Evolutionary conservation across 768 basidiomycete species (phyloP), one percentile per base, ranked within the genome.

Genomic region (Sporobolomyces pararoseus): DNA sequence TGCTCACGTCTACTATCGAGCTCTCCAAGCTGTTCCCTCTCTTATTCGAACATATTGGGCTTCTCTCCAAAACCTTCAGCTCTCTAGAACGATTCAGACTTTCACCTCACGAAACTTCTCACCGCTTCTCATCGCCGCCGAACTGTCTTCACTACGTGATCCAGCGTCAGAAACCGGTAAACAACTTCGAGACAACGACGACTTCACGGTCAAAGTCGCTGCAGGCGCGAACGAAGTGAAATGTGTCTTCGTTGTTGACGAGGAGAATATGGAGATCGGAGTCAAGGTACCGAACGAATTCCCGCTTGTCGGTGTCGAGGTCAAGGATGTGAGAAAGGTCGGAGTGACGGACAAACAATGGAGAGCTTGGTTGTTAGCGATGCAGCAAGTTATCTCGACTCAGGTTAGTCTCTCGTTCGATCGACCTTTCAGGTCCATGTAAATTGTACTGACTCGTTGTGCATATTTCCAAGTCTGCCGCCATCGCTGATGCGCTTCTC

Each of bases 281-380:
- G 81, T 98, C 70, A 86, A 87, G 75, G 86, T 98, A 34, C 96
- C 96, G 7, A 77, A 80, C 3, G 95, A 97, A 76, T 99, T 91
- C 86, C 96, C 96, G 0, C 81, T 99, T 42, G 88, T 88, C 72
- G 84, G 84, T 51, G 88, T 97, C 32, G 93, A 94, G 75, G 86
- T 97, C n/a, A 85, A 85, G 76, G 94, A 94, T 70, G 82, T 88
- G 46, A 86, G 87, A 77, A 83, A 86, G 72, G 87, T 96, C 13
- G 96, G 92, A 7, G 91, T 98, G 10, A 85, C 89, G 23, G 93
- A 95, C 76, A 87, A 86, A 68, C 85, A 86, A 68, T 98, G 94
- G 95, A 83, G 93, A 72, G 88, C 89, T 1, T 99, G 95, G 96
- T 83, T 95, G 64, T 83, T 98, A 29, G 90, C 87, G 21, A 88